Conservation (phyloP, 2,329 filamentous ascomycete species). For the Alternaria gansuensis region DNA sequence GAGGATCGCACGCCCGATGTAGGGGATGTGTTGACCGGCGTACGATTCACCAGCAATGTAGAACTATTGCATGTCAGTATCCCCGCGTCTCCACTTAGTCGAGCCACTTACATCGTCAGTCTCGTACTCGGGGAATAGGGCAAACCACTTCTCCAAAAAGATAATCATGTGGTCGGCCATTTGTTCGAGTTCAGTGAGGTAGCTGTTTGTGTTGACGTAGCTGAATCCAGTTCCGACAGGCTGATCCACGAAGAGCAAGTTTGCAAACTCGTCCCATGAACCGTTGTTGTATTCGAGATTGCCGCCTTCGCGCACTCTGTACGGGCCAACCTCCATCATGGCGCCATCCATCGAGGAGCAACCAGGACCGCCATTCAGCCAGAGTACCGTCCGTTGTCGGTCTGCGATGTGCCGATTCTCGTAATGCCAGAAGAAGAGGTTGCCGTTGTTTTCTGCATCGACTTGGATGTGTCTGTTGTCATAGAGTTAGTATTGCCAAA, state of each 20-base stretch:
- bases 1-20: constrained; percentile 90
- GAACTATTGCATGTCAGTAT: constrained; percentile 64
- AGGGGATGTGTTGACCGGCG: constrained; percentile 95
- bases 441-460: constrained; percentile 82
- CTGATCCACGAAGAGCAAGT: constrained; percentile 95
- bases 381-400: constrained; percentile 87
- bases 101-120: constrained; percentile 79
- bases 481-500: constrained; percentile 12
- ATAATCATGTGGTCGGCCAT: constrained; percentile 89
- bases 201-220: constrained; percentile 90
- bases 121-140: constrained; percentile 88
- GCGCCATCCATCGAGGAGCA: constrained; percentile 98
- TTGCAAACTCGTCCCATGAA: constrained; percentile 99
- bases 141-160: constrained; percentile 93
- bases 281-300: constrained; percentile 84
- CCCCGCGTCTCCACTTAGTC: not conserved
- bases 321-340: constrained; percentile 95
- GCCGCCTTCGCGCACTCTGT: constrained; percentile 78
- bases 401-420: constrained; percentile 96
- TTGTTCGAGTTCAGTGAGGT: constrained; percentile 81
- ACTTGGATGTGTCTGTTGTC: constrained; percentile 84
- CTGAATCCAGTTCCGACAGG: constrained; percentile 97
- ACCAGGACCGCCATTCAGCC: constrained; percentile 96
- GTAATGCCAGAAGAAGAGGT: constrained; percentile 99
- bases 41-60: constrained; percentile 97